Base-by-base conservation (phyloP, 225 moss, liverwort and hornwort species). In the Bryum argenteum region DNA sequence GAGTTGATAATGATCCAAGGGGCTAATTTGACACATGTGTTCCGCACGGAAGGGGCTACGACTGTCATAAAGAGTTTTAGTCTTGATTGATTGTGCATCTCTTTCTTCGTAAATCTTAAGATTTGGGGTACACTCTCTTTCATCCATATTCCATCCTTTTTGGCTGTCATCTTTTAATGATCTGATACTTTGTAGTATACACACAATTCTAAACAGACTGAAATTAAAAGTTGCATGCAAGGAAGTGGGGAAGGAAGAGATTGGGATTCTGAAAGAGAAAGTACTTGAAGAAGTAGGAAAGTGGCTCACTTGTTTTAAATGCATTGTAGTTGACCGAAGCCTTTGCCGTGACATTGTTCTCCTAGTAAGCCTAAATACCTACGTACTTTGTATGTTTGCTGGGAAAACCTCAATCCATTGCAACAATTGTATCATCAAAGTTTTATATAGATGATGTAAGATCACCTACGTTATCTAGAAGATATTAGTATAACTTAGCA, bases 1-100 rank as follows among this genome's bases (percentile, higher is more conserved):
- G 44, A 69, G 21, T 75, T 59, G 67, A 41, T 67, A 55, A 71
- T 73, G 73, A 22, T 64, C 57, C 88, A 99, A 94, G 98, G 98
- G 58, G 98, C 94, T 77, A 94, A 99, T 72, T 11, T 99, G 73
- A 85, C 98, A 37, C 98, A 99, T 69, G 98, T 99, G 47, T 99
- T 99, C 84, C 94, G 98, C 71, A 94, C 98, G 28, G 78, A 88
- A 62, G 98, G 94, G 74, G 98, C 98, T 73, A 94, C 88, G 67
- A 91, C 92, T 69, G 98, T 93, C 37, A 94, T 99, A 60, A 99
- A 99, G 84, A 87, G 91, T 81, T 99, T 93, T 72, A 99, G 92
- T 70, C 98, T 94, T 55, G 98, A 99, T 81, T 99, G 71, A 99
- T 99, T 79, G 98, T 99, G 54, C 98, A 99, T 76, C 98, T 94